phyloP scores from a whole-genome alignment of 768 basidiomycete genomes.

The Amanita pallidorosea region DNA sequence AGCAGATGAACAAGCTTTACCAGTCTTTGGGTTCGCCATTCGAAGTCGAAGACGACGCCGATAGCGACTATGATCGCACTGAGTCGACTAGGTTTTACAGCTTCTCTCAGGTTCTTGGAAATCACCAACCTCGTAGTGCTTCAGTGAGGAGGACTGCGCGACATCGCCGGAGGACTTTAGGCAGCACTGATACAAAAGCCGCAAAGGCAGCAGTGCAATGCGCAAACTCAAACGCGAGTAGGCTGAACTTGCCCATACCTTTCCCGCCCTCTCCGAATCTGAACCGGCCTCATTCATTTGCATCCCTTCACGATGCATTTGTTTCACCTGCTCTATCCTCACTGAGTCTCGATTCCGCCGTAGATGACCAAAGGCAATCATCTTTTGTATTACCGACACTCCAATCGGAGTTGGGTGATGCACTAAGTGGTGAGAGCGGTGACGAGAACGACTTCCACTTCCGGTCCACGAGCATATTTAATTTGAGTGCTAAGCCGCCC shows the following conservation, averaged over 20 bases:
- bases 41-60: conserved; percentile 35
- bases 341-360: conserved; percentile 12
- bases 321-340: conserved; percentile 22
- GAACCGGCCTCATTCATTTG: background rate
- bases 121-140: background rate
- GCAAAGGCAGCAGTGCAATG: background rate
- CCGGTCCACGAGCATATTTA: conserved; percentile 45
- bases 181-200: background rate
- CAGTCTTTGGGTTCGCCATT: conserved; percentile 52
- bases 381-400: conserved; percentile 22
- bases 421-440: conserved; percentile 33
- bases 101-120: conserved; percentile 5
- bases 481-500: conserved; percentile 16
- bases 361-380: background rate
- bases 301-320: conserved; percentile 4
- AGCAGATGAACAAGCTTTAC: conserved; percentile 59
- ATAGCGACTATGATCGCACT: conserved; percentile 9
- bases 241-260: conserved; percentile 1
- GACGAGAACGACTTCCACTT: conserved; percentile 31
- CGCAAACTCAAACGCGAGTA: background rate
- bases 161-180: conserved; percentile 5
- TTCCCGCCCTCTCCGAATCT: conserved; percentile 4
- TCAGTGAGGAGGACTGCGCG: background rate
- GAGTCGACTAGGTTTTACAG: conserved; percentile 7
- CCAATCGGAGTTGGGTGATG: conserved; percentile 48